These are phyloP conservation scores for Apiotrichum siamense DNA, from an alignment of 1,284 basidiomycete genomes.

Conservation along the genomic window DNA sequence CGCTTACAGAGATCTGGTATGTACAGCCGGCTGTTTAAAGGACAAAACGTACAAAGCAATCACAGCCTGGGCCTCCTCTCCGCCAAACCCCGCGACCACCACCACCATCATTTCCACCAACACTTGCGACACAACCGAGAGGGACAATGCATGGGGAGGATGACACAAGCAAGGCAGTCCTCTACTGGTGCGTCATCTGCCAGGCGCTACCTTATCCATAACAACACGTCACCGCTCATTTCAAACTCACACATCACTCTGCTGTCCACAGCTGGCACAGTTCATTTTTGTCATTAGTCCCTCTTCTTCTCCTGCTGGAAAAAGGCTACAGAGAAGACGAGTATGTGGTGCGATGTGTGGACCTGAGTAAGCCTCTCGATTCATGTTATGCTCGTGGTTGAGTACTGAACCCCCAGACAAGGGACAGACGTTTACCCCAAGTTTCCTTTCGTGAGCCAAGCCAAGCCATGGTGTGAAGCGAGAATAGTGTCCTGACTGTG, in stretches of 20 bases:
- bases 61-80: too few relatives aligned
- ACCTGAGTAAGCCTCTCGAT: slow-evolving; percentile 33
- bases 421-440: slow-evolving; percentile 50
- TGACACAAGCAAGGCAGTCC: slow-evolving; percentile 39
- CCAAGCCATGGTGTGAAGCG: too few relatives aligned
- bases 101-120: too few relatives aligned
- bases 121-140: too few relatives aligned
- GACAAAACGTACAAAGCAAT: too few relatives aligned
- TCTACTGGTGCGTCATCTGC: slow-evolving; percentile 36
- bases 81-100: too few relatives aligned
- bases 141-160: slow-evolving; percentile 14
- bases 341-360: slow-evolving; percentile 42
- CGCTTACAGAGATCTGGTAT: too few relatives aligned
- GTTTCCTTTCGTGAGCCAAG: slow-evolving; percentile 47
- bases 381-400: background rate
- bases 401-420: slow-evolving; percentile 40
- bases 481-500: too few relatives aligned
- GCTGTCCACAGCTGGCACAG: slow-evolving; percentile 41
- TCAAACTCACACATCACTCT: background rate
- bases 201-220: too few relatives aligned
- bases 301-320: slow-evolving; percentile 44
- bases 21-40: too few relatives aligned
- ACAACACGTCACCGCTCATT: too few relatives aligned
- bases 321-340: slow-evolving; percentile 48
- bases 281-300: slow-evolving; percentile 47